Percentiles rank a stretch among this genome's conserved stretches.
Conservation (phyloP, 768 basidiomycete species). For the Holtermannia corniformis region DNA sequence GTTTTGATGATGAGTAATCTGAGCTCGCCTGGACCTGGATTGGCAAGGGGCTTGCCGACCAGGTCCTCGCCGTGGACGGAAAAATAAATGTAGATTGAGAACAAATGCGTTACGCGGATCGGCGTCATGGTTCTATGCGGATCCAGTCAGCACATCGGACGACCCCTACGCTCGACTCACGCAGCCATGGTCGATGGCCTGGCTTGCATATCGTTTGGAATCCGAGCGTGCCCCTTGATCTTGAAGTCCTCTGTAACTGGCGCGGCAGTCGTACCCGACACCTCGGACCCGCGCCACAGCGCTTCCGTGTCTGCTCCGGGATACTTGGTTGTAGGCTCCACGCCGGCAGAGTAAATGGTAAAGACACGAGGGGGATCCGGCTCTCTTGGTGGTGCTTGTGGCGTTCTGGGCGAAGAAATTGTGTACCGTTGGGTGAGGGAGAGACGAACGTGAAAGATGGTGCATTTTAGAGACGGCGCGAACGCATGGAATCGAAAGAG, state of each 20-base stretch:
- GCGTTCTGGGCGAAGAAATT: conserved; percentile 28
- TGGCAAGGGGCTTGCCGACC: conserved; percentile 11
- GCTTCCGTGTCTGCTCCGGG: conserved; percentile 16
- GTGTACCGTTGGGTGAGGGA: conserved; percentile 27
- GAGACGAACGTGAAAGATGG: conserved; percentile 34
- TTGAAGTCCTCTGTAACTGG: conserved; percentile 25
- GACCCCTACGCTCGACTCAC: conserved; percentile 14
- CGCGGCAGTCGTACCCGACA: conserved; percentile 8
- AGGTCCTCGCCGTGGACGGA: conserved; percentile 30
- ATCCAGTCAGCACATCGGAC: conserved; percentile 3
- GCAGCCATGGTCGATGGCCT: conserved; percentile 32
- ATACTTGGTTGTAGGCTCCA: conserved; percentile 16
- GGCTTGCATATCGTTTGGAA: conserved; percentile 35
- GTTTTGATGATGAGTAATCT: conserved; percentile 30
- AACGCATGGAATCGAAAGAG: conserved; percentile 18
- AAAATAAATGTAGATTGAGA: conserved; percentile 33
- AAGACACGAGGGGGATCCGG: conserved; percentile 19
- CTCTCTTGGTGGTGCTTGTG: conserved; percentile 15
- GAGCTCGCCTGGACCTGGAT: conserved; percentile 30
- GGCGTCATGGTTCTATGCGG: conserved; percentile 36
- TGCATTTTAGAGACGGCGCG: conserved; percentile 23
- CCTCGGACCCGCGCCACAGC: conserved; percentile 28
- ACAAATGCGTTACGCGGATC: conserved; percentile 30
- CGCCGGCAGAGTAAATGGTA: conserved; percentile 26
- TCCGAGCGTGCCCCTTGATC: conserved; percentile 20